Evolutionary conservation across 805 yeast species (phyloP).

Genomic region (Teunomyces barrocoloradensis): DNA sequence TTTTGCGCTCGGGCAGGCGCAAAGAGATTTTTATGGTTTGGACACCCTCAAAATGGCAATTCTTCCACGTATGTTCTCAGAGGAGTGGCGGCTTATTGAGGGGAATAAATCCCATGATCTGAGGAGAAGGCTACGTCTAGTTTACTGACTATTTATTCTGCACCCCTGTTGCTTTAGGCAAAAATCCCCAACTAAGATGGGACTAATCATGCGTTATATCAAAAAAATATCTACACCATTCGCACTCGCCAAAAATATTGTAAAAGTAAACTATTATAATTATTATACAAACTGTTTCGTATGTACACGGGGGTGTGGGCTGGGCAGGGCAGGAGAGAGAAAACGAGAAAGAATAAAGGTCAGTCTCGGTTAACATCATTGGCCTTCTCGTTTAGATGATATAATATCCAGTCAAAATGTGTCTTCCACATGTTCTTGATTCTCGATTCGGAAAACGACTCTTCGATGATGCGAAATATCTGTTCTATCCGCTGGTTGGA

Average conservation of each 20-base stretch:
- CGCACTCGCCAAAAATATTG: neutral
- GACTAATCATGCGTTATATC: neutral
- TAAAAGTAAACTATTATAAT: neutral
- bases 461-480: slow-evolving; percentile 17
- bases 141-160: neutral
- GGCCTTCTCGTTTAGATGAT: neutral
- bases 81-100: neutral
- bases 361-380: neutral
- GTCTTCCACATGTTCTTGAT: slow-evolving; percentile 19
- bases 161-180: neutral
- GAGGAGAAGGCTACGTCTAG: neutral
- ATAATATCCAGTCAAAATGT: slow-evolving; percentile 15
- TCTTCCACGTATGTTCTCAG: neutral
- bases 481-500: slow-evolving; percentile 10
- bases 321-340: no score
- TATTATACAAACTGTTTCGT: neutral
- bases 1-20: neutral
- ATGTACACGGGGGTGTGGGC: neutral
- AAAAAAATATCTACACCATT: neutral
- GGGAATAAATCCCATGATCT: neutral
- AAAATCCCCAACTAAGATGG: neutral
- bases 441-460: slow-evolving; percentile 17
- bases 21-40: neutral
- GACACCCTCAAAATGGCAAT: neutral
- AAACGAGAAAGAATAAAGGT: neutral